Percentiles rank a stretch among this genome's conserved stretches.
Conservation (phyloP, 805 yeast species). For the Sporopachydermia lactativora region DNA sequence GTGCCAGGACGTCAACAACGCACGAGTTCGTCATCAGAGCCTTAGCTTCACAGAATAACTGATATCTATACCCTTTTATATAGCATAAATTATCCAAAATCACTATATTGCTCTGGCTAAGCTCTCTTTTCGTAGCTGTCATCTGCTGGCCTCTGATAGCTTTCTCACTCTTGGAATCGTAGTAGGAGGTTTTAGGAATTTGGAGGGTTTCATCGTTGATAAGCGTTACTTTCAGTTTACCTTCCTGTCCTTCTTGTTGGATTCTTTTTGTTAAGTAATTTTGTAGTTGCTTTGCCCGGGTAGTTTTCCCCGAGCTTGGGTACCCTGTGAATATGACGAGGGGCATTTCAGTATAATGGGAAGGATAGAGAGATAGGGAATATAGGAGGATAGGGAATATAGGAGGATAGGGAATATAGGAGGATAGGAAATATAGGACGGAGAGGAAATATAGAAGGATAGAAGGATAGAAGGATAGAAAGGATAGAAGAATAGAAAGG, state of each 20-base stretch:
- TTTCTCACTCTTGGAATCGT: conserved; percentile 65
- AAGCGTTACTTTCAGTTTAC: conserved; percentile 44
- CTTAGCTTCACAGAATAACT: conserved; percentile 86
- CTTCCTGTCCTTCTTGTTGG: conserved; percentile 30
- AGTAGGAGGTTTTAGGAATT: conserved; percentile 51
- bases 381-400: no score
- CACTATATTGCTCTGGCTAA: conserved; percentile 56
- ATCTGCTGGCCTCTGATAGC: conserved; percentile 72
- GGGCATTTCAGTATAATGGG: no score
- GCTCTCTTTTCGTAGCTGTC: conserved; percentile 76
- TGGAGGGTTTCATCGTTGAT: conserved; percentile 74
- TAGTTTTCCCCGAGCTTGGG: conserved; percentile 77
- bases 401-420: no score
- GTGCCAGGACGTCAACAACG: conserved; percentile 63
- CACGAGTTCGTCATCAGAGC: conserved; percentile 70
- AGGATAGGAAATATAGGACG: no score
- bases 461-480: no score
- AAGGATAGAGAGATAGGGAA: no score
- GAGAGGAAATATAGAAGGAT: no score
- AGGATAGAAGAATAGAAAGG: no score
- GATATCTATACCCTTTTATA: conserved; percentile 92
- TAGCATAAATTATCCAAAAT: conserved; percentile 77
- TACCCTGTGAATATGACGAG: conserved; percentile 69
- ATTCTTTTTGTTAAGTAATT: conserved; percentile 33
- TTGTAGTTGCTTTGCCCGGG: conserved; percentile 47